Conservation (phyloP, 2,329 filamentous ascomycete species). For the Coniella lustricola region DNA sequence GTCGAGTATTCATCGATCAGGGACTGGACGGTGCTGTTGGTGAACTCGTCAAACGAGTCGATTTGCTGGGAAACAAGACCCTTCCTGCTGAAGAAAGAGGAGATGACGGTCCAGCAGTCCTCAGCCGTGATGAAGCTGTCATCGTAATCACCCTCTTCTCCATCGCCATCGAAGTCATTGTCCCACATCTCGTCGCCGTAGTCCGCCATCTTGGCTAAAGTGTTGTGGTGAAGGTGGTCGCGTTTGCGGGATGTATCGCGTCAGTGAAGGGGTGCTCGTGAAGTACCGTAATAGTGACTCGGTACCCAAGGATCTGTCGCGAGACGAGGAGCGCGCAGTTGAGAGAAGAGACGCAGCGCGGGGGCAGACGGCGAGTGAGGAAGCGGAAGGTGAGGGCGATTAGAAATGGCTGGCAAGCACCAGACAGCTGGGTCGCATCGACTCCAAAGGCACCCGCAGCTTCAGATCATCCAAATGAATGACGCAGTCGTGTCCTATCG, state of each 20-base stretch:
- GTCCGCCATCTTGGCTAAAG: constrained; percentile 41
- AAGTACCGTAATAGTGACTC: background rate
- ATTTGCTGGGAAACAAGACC: constrained; percentile 95
- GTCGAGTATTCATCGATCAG: constrained; percentile 87
- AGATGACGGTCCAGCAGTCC: constrained; percentile 98
- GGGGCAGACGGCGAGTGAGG: background rate
- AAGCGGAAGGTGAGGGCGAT: constrained; percentile 6
- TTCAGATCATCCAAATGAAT: constrained; percentile 14
- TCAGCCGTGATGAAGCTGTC: constrained; percentile 78
- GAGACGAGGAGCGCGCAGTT: background rate
- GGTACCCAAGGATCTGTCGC: background rate
- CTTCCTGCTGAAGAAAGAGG: constrained; percentile 92
- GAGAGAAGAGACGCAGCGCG: background rate
- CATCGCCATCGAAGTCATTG: constrained; percentile 31
- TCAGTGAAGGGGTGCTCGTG: background rate
- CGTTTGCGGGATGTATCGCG: background rate
- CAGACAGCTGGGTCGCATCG: constrained; percentile 15
- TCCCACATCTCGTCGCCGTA: constrained; percentile 45
- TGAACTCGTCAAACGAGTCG: constrained; percentile 97
- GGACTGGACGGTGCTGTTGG: constrained; percentile 87
- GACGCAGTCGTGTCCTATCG: background rate
- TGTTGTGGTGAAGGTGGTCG: background rate
- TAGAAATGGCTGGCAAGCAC: constrained; percentile 16
- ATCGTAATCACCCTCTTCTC: constrained; percentile 63
- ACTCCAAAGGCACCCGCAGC: constrained; percentile 11